A percentile compares a stretch with the other conserved stretches of the same genome.
phyloP scores from a whole-genome alignment of 73 alveolate species.

The Uronychia binucleata region DNA sequence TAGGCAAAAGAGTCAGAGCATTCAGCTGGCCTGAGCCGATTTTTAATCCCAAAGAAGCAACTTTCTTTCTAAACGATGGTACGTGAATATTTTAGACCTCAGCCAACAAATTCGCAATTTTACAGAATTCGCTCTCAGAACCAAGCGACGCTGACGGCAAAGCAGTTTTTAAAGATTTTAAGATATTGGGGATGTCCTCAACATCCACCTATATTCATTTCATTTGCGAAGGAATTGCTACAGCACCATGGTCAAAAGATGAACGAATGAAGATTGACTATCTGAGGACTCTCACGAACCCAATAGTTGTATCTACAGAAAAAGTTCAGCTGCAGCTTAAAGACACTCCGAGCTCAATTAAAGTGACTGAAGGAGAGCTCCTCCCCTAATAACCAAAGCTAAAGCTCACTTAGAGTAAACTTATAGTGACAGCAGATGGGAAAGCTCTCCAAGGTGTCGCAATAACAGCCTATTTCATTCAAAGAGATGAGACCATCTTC shows the following conservation, averaged over 20 bases:
- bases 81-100: background rate
- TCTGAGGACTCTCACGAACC: background rate
- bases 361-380: background rate
- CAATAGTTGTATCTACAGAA: background rate
- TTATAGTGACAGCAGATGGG: background rate
- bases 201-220: background rate
- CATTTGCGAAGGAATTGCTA: background rate
- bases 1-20: constrained; percentile 15
- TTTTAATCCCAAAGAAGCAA: background rate
- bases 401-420: background rate
- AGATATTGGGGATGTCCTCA: background rate
- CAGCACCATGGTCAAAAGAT: background rate
- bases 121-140: background rate
- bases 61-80: background rate
- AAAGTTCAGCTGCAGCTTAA: background rate
- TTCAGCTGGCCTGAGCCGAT: background rate
- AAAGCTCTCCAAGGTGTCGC: background rate
- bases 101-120: background rate
- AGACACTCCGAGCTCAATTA: background rate
- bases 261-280: background rate
- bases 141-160: background rate
- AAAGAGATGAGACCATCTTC: background rate
- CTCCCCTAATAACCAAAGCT: background rate
- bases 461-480: background rate
- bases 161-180: background rate